These are phyloP conservation scores for Fimicolochytrium jonesii DNA, from an alignment of 192 early-diverging fungal species.

Conservation along the genomic window DNA sequence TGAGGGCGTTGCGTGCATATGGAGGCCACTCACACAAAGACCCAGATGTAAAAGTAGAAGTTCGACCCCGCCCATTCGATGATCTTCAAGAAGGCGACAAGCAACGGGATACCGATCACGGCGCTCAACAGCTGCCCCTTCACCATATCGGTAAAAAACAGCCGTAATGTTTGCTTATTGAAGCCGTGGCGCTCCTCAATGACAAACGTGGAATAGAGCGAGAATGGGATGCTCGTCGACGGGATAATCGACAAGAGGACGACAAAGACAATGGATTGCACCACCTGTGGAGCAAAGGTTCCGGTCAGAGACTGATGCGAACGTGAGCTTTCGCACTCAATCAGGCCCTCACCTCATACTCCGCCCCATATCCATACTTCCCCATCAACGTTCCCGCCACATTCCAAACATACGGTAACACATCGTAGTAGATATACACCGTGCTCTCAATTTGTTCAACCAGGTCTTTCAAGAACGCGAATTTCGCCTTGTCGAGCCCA, in stretches of 20 bases:
- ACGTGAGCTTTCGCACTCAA: too few relatives aligned
- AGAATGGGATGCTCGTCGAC: slow-evolving; percentile 70
- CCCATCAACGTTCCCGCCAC: slow-evolving; percentile 50
- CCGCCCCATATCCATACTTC: slow-evolving; percentile 47
- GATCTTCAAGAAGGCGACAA: slow-evolving; percentile 77
- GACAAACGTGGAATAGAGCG: slow-evolving; percentile 88
- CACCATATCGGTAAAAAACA: slow-evolving; percentile 76
- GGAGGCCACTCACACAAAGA: slow-evolving; percentile 65
- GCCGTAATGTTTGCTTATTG: slow-evolving; percentile 86
- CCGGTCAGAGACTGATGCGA: background rate
- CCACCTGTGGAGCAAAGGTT: slow-evolving; percentile 68
- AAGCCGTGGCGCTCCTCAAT: slow-evolving; percentile 93
- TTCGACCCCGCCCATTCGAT: slow-evolving; percentile 73
- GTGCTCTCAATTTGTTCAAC: slow-evolving; percentile 67
- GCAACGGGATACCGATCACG: slow-evolving; percentile 72
- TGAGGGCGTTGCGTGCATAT: too few relatives aligned
- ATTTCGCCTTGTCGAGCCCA: slow-evolving; percentile 73
- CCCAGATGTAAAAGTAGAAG: slow-evolving; percentile 91
- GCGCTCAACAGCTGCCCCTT: slow-evolving; percentile 67
- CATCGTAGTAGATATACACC: slow-evolving; percentile 61
- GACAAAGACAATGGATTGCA: slow-evolving; percentile 78
- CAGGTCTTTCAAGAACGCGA: slow-evolving; percentile 63
- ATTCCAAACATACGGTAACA: slow-evolving; percentile 72
- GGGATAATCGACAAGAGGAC: slow-evolving; percentile 47
- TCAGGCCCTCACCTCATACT: slow-evolving; percentile 61